Evolutionary conservation across 495 filamentous ascomycete species (phyloP).

Genomic region (Cercophora sp.): DNA sequence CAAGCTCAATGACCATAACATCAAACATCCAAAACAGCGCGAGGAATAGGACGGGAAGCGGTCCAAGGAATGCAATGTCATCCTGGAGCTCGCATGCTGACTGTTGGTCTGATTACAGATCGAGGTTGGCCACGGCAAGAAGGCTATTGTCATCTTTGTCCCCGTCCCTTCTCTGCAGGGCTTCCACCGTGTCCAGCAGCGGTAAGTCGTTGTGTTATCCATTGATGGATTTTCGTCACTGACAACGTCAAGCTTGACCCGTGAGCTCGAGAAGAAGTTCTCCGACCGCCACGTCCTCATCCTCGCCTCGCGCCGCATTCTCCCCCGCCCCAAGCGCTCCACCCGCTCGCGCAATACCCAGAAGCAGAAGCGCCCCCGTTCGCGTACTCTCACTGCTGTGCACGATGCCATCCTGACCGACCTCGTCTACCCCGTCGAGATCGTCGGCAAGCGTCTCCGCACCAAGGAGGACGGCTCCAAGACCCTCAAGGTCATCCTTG

Average conservation of each 20-base stretch:
- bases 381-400: conserved; percentile 93
- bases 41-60: conserved; percentile 68
- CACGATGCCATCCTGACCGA: conserved; percentile 95
- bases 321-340: conserved; percentile 94
- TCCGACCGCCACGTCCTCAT: conserved; percentile 99
- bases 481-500: conserved; percentile 94
- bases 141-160: conserved; percentile 99
- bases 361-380: conserved; percentile 97
- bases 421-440: conserved; percentile 99
- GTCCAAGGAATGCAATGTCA: conserved; percentile 53
- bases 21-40: conserved; percentile 29
- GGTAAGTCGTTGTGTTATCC: conserved; percentile 56
- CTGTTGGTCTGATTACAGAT: conserved; percentile 70
- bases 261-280: conserved; percentile 99
- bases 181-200: conserved; percentile 99
- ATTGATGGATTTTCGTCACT: conserved; percentile 18
- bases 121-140: conserved; percentile 99
- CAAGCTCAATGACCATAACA: conserved; percentile 23
- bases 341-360: conserved; percentile 87
- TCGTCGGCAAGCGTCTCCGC: conserved; percentile 94
- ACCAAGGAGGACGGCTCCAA: conserved; percentile 97
- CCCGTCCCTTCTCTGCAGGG: conserved; percentile 91
- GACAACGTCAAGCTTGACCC: conserved; percentile 69
- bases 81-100: conserved; percentile 63
- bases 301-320: conserved; percentile 96